These are phyloP conservation scores for Lasiodiplodia hormozganensis DNA, from an alignment of 2,329 filamentous ascomycete species.

Conservation along the genomic window DNA sequence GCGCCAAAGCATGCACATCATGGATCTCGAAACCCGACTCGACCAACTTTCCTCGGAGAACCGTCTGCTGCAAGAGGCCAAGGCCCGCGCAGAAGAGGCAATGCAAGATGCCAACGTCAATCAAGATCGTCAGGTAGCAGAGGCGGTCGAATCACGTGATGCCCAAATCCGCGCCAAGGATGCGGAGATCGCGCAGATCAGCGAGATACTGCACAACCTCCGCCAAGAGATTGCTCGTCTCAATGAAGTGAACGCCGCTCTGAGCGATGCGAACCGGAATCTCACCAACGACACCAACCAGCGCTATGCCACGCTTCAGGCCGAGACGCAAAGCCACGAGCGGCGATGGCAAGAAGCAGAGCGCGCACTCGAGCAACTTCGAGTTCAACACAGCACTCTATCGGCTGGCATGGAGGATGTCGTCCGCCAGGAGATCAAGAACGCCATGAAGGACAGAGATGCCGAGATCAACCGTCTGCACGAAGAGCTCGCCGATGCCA, in stretches of 20 bases:
- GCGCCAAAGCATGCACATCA: constrained; percentile 94
- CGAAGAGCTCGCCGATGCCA: constrained; percentile 76
- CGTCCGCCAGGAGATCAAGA: constrained; percentile 66
- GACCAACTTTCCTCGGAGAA: constrained; percentile 89
- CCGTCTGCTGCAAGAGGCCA: constrained; percentile 75
- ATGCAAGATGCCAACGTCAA: constrained; percentile 60
- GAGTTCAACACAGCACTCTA: constrained; percentile 67
- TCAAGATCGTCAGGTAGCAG: constrained; percentile 54
- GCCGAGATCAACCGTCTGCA: constrained; percentile 80
- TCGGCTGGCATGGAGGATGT: constrained; percentile 69
- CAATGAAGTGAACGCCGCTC: constrained; percentile 80
- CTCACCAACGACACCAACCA: constrained; percentile 78
- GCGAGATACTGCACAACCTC: constrained; percentile 77
- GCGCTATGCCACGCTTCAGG: constrained; percentile 71
- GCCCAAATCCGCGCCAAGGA: constrained; percentile 81
- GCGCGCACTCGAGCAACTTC: constrained; percentile 73
- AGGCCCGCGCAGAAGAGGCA: constrained; percentile 70
- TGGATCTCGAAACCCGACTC: constrained; percentile 83
- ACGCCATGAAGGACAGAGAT: constrained; percentile 80
- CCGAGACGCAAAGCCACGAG: constrained; percentile 64
- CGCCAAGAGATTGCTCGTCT: constrained; percentile 83
- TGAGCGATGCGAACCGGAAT: constrained; percentile 78
- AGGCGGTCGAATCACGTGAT: constrained; percentile 69
- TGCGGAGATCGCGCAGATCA: constrained; percentile 82
- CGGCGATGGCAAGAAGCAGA: constrained; percentile 65